Conservation (phyloP, 768 basidiomycete species). For the Infundibulicybe gibba region DNA sequence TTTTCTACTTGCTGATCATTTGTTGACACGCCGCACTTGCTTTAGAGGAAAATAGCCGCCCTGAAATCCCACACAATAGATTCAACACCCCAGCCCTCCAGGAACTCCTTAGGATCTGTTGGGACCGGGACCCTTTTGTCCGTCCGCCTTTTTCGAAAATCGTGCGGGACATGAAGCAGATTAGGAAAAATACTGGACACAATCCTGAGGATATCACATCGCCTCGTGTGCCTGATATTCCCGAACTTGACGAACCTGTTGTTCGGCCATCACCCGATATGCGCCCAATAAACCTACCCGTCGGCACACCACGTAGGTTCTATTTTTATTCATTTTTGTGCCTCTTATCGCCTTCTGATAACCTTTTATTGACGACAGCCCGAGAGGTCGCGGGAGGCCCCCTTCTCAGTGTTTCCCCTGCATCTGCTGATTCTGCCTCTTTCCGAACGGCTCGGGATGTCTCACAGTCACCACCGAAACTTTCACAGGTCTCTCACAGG, state of each 20-base stretch:
- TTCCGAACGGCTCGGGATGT: conserved; percentile 2
- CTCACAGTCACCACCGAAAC: conserved; percentile 3
- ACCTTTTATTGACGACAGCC: too few species aligned
- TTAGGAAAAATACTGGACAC: conserved; percentile 37
- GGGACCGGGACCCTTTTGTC: conserved; percentile 47
- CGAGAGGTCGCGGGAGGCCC: too few species aligned
- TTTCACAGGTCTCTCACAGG: conserved; percentile 15
- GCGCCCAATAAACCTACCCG: conserved; percentile 26
- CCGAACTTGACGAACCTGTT: neutral
- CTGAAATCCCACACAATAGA: conserved; percentile 38
- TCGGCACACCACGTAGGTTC: conserved; percentile 7
- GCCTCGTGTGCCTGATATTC: neutral
- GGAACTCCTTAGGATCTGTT: conserved; percentile 50
- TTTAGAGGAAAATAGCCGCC: conserved; percentile 49
- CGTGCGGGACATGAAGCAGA: conserved; percentile 37
- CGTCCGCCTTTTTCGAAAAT: conserved; percentile 53
- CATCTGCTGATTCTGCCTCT: neutral
- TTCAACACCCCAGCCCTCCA: conserved; percentile 29
- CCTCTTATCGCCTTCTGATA: too few species aligned
- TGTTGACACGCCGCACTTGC: conserved; percentile 7
- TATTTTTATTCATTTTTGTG: too few species aligned
- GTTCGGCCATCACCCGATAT: conserved; percentile 35
- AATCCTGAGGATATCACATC: conserved; percentile 13
- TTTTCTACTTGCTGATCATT: neutral
- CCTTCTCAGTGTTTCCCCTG: neutral